These are phyloP conservation scores for Cylindrodendrum hubeiense DNA, from an alignment of 2,329 filamentous ascomycete genomes.

Conservation along the genomic window DNA sequence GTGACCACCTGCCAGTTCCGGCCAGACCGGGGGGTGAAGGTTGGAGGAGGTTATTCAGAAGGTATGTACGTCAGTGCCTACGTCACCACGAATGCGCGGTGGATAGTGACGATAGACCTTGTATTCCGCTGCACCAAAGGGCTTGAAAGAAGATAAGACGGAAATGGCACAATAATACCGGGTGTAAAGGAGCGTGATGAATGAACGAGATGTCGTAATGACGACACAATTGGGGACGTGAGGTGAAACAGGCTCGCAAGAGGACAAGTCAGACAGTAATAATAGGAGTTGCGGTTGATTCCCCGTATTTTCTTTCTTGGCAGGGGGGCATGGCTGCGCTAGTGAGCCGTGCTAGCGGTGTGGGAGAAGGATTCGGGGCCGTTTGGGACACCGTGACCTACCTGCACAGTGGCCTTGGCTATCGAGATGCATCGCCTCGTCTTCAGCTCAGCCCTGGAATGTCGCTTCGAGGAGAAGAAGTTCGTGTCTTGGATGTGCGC, in stretches of 20 bases:
- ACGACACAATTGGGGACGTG: slow-evolving; percentile 14
- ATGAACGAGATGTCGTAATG: slow-evolving; percentile 1
- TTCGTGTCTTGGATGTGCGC: background rate
- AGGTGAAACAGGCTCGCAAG: slow-evolving; percentile 39
- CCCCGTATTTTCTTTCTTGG: slow-evolving; percentile 37
- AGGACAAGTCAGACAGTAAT: slow-evolving; percentile 41
- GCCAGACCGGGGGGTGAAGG: slow-evolving; percentile 12
- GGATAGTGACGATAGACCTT: background rate
- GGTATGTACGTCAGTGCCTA: slow-evolving; percentile 17
- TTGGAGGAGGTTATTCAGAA: background rate
- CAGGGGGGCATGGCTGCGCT: slow-evolving; percentile 38
- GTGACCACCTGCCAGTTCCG: slow-evolving; percentile 17
- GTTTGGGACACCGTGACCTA: slow-evolving; percentile 5
- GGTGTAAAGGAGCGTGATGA: slow-evolving; percentile 2
- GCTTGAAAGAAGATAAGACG: background rate
- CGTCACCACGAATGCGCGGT: slow-evolving; percentile 25
- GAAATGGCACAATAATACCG: slow-evolving; percentile 21
- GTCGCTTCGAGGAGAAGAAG: background rate
- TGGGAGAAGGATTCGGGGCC: background rate
- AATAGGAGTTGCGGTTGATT: slow-evolving; percentile 34
- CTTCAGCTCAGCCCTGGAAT: background rate
- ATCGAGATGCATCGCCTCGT: background rate
- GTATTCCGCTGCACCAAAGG: background rate
- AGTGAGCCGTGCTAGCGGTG: slow-evolving; percentile 28
- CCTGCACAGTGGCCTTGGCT: background rate